Conservation (phyloP, 192 early-diverging fungal species). For the Backusella circina region DNA sequence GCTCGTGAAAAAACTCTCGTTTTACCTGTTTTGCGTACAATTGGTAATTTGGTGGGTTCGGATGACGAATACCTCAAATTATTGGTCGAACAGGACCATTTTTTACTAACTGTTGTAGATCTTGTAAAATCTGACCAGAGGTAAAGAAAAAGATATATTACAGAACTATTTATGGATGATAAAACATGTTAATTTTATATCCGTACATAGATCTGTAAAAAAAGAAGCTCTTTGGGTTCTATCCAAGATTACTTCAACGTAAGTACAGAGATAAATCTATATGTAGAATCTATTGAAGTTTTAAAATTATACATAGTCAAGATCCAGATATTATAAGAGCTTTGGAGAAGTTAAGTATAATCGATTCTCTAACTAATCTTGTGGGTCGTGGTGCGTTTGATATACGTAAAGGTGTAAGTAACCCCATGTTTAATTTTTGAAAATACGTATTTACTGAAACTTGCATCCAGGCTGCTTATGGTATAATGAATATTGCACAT, state of each 20-base stretch:
- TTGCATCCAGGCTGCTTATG: constrained; percentile 16
- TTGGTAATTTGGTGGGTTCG: constrained; percentile 66
- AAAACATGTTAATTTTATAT: background rate
- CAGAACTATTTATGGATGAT: background rate
- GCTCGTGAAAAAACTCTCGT: constrained; percentile 32
- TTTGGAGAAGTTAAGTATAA: constrained; percentile 48
- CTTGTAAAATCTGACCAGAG: constrained; percentile 49
- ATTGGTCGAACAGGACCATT: constrained; percentile 37
- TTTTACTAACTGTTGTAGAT: constrained; percentile 44
- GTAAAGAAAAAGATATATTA: constrained; percentile 16
- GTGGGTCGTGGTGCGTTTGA: constrained; percentile 61
- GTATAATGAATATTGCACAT: constrained; percentile 18
- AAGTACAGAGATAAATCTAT: background rate
- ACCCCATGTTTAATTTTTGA: background rate
- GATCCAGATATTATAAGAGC: constrained; percentile 38
- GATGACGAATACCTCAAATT: constrained; percentile 55
- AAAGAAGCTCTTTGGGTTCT: constrained; percentile 73
- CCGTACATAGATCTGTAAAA: constrained; percentile 50
- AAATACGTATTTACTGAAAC: background rate
- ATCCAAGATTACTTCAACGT: constrained; percentile 63
- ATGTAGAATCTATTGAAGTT: background rate
- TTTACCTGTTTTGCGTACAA: constrained; percentile 59
- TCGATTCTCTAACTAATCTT: constrained; percentile 53
- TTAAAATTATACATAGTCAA: background rate
- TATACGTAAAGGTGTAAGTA: constrained; percentile 58